Evolutionary conservation across 2,329 filamentous ascomycete genomes (phyloP), one percentile per base, ranked within the genome.

Genomic region (Ceratocystis huliohia): DNA sequence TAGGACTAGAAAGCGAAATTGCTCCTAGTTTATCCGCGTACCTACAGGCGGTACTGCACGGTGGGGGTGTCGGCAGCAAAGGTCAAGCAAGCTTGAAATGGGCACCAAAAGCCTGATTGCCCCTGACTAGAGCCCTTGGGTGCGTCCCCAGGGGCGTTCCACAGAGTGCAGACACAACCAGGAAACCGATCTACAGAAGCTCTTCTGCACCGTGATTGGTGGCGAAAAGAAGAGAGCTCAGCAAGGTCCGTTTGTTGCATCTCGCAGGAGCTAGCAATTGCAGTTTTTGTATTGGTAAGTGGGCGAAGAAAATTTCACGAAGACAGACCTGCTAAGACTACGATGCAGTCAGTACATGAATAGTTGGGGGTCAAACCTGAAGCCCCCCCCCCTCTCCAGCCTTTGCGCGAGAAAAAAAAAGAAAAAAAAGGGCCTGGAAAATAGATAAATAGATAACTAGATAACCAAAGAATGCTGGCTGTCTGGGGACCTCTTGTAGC

Each of bases 1-100:
- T 50, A 64, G 44, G 66, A 66, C 61, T 33, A 66, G 28, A 68
- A 66, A 68, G 65, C 65, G 68, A 69, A 53, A 69, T 68, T 69
- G 63, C 59, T 59, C 65, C 65, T 59, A 45, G 46, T 61, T 37
- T 59, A 41, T 63, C 61, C 41, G 61, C 30, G 61, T 20, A 46
- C 13, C 25, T 37, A 22, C 44, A n/a, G 6, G 6, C 15, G 28
- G 37, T 20, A 57, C 22, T 10, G 28, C 30, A 64, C 65, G 50
- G 44, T 7, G 41, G 44, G 61, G 25, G 65, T 67, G 17, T 17
- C 1, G 17, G n/a, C 53, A 67, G 20, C 48, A 61, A 33, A n/a
- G 33, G 33, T 25, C 10, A n/a, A 22, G 20, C 48, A 67, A 33
- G 5, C 15, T 10, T 61, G 20, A 63, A 25, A 20, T 33, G 37